Evolutionary conservation across 1,284 basidiomycete genomes (phyloP).

Genomic region (Ganoderma sinense): DNA sequence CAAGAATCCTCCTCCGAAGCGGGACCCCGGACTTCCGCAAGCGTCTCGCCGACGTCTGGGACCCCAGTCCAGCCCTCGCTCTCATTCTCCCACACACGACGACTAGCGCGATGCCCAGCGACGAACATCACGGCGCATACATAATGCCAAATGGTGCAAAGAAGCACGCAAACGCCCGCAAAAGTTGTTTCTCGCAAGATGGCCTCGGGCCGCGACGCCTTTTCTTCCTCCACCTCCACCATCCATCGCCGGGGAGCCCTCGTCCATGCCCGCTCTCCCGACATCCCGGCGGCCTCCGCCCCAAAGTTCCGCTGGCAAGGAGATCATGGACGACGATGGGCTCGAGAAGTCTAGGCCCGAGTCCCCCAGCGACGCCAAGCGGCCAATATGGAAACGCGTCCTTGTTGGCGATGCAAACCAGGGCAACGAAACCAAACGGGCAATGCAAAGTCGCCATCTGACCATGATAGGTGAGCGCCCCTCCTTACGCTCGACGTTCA

Average conservation of each 20-base stretch:
- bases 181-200: not conserved
- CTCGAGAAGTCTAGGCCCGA: slow-evolving; percentile 23
- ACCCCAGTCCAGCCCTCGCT: not conserved
- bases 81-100: not conserved
- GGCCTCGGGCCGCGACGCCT: not conserved
- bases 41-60: not conserved
- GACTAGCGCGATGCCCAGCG: not conserved
- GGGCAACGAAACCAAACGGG: slow-evolving; percentile 44
- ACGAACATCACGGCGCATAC: not conserved
- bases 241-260: not conserved
- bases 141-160: not conserved
- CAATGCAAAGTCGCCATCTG: slow-evolving; percentile 49
- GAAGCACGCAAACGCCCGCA: not conserved
- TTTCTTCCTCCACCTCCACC: slow-evolving; percentile 1
- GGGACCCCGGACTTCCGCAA: not conserved
- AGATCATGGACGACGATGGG: slow-evolving; percentile 10
- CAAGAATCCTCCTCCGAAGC: not conserved
- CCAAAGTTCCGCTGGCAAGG: slow-evolving; percentile 22
- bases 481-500: not conserved
- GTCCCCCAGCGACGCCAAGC: slow-evolving; percentile 6
- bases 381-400: slow-evolving; percentile 34
- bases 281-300: slow-evolving; percentile 20
- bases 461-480: slow-evolving; percentile 49
- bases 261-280: slow-evolving; percentile 17
- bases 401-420: slow-evolving; percentile 32